Base-by-base conservation (phyloP, 192 early-diverging fungal species). In the Coemansia sp. region DNA sequence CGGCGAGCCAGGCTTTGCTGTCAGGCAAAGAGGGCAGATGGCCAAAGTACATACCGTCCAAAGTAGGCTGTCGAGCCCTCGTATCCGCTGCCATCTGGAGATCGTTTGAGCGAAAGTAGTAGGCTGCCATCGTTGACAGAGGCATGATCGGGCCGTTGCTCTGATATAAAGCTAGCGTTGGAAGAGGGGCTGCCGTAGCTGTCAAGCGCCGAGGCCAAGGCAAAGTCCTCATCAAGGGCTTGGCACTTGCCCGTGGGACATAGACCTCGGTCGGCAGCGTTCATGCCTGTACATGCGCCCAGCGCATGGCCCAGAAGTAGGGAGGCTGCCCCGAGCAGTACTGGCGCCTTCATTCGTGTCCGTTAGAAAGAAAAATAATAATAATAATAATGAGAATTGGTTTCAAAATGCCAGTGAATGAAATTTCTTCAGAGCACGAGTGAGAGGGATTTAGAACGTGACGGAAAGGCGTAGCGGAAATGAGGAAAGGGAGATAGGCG, bases 271-370 rank as follows among this genome's bases (percentile, higher is more conserved):
- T 80, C 77, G 25, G 69, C 73, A 8, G 69, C 58, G 36, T 64
- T 80, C 77, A 80, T 70, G 23, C 77, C 77, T 25, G 77, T 69
- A 56, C 77, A 80, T 80, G 77, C 77, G 65, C 69, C 77, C 71
- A 72, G 77, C 66, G 69, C 77, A 75, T 75, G 72, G 13, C 66
- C 59, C 56, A 66, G 45, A 63, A 75, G 45, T 45, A 68, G 63
- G 20, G 77, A 35, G 8, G 66, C 62, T 5, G 50, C 42, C n/a
- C 62, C 63, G 35, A 75, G 34, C n/a, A 72, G 65, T 35, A 62
- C 55, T 9, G 34, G 25, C 18, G 37, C 42, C 37, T 50, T 69
- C 77, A 80, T 80, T 59, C 31, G n/a, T 13, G 35, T 37, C 18
- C 10, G 13, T 47, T 47, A 47, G 18, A 47, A 47, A 47, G 18